A percentile compares a stretch with the other conserved stretches of the same genome.
These are phyloP conservation scores for California macrophylla DNA, from an alignment of 441 rosid species.

Conservation along the genomic window DNA sequence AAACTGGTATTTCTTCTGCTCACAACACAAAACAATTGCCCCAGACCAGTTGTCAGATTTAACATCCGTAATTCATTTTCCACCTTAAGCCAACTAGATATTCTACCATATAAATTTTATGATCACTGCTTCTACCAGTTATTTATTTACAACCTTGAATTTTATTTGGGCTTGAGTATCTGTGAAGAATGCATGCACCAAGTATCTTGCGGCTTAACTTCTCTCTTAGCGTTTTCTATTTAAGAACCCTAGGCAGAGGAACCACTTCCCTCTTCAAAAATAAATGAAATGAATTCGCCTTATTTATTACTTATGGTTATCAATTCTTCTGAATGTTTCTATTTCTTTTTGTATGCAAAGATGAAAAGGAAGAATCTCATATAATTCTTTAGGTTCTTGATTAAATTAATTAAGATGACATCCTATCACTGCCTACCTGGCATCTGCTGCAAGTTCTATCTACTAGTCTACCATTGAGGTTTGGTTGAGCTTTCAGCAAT, in stretches of 20 bases:
- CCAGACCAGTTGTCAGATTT: background rate
- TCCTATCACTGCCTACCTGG: background rate
- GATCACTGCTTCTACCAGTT: background rate
- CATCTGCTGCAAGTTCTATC: background rate
- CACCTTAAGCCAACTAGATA: background rate
- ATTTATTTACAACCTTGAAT: background rate
- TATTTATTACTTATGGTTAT: background rate
- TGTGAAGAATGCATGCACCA: background rate
- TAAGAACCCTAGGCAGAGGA: background rate
- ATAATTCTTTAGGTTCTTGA: background rate
- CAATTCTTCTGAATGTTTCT: background rate
- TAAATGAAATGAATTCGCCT: background rate
- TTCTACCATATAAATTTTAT: background rate
- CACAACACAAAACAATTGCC: background rate
- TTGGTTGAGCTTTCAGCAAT: background rate
- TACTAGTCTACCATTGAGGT: background rate
- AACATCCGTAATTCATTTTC: background rate
- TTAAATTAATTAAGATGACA: background rate
- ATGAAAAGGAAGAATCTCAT: background rate
- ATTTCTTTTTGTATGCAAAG: background rate
- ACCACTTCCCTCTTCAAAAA: background rate
- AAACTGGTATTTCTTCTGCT: background rate
- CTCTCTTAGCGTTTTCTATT: background rate
- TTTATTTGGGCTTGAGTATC: background rate
- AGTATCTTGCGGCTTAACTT: background rate